Base-by-base conservation (phyloP, 164 flowering plant genomes). In the Chloranthus sessilifolius region DNA sequence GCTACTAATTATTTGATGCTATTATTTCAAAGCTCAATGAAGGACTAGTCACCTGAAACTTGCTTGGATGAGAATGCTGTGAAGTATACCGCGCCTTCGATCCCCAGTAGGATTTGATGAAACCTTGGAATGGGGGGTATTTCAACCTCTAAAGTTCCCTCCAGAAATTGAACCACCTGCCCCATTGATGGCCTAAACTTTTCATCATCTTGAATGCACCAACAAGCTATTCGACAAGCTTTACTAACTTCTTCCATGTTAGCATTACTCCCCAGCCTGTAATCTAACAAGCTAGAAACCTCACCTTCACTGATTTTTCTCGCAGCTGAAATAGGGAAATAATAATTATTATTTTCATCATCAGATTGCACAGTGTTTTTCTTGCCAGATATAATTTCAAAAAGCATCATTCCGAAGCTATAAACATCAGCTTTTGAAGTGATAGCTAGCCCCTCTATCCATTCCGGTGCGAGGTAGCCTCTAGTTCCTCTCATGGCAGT, bases 401-500 rank as follows among this genome's bases (percentile, higher is more conserved):
- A 61, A 3, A 65, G 48, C 60, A 61, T 61, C 74, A 65, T 69
- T 4, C 74, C 74, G 37, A 60, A 69, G 58, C 64, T 69, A 47
- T 52, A 69, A 16, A 69, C 74, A 53, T 69, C 70, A 11, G 70
- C 74, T 31, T 69, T 69, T 1, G 64, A 46, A 0, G 74, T 69
- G 25, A 69, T 56, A 7, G 74, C 60, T 10, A 69, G 52, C 1
- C 74, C 70, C 3, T 60, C 52, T 31, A 65, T 52, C 74, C 74
- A 69, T 36, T 69, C 74, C 11, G 74, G 74, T 21, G 74, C 70
- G n/a, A 69, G 70, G 42, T 69, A 65, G 24, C 74, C 74, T 21
- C 62, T 56, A 11, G 70, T 69, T 24, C 74, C 74, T 62, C 70
- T 69, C 63, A 69, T 60, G 28, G 74, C 53, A 3, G 74, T 69